phyloP scores from a whole-genome alignment of 2,329 filamentous ascomycete species.

The Stemphylium beticola region DNA sequence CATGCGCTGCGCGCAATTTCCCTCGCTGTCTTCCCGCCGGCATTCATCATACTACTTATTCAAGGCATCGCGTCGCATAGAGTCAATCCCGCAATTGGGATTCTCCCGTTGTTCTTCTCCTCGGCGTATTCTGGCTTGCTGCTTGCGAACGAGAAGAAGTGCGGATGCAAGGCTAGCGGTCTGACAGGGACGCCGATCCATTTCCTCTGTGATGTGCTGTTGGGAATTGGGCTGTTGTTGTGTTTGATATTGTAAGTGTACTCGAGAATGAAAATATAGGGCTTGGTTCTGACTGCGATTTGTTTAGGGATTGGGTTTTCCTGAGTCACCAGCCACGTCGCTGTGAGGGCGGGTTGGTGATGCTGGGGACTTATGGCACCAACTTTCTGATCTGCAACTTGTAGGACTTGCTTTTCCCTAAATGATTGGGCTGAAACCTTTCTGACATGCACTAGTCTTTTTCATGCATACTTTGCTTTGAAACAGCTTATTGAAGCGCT shows the following conservation, averaged over 20 bases:
- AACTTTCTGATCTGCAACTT: conserved; percentile 38
- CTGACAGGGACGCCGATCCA: conserved; percentile 37
- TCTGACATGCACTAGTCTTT: conserved; percentile 15
- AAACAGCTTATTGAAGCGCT: conserved; percentile 25
- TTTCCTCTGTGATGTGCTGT: conserved; percentile 28
- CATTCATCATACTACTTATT: conserved; percentile 37
- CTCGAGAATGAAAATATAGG: too few species aligned
- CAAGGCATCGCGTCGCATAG: conserved; percentile 24
- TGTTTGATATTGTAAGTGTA: conserved; percentile 28
- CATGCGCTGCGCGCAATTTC: conserved; percentile 35
- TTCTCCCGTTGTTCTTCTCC: conserved; percentile 39
- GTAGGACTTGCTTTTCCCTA: conserved; percentile 18
- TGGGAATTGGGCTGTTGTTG: conserved; percentile 27
- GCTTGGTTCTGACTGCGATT: not conserved
- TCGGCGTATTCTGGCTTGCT: conserved; percentile 27
- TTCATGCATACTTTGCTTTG: conserved; percentile 34
- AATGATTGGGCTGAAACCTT: not conserved
- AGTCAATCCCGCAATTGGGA: conserved; percentile 38
- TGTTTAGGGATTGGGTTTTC: not conserved
- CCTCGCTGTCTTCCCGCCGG: conserved; percentile 30
- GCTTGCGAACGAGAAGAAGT: conserved; percentile 33
- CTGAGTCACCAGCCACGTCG: not conserved
- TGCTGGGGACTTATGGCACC: conserved; percentile 38
- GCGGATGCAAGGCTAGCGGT: conserved; percentile 30
- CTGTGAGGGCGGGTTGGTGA: not conserved